Evolutionary conservation across 2,329 filamentous ascomycete genomes (phyloP).

Genomic region (Chaetomiaceae sp.): DNA sequence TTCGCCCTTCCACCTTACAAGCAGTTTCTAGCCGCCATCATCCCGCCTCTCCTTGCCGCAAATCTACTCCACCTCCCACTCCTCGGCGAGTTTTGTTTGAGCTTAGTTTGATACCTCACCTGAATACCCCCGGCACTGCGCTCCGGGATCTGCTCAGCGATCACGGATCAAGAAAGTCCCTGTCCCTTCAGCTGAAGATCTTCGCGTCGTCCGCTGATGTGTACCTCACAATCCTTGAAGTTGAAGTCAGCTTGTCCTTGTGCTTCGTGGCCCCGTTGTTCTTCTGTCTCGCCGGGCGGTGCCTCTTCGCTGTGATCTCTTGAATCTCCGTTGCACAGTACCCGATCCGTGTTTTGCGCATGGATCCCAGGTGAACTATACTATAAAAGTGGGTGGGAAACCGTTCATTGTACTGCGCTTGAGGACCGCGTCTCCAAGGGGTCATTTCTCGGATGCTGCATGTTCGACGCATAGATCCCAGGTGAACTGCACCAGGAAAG

Average conservation of each 20-base stretch:
- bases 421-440: constrained; percentile 6
- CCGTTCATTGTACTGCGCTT: constrained; percentile 9
- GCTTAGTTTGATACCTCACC: constrained; percentile 7
- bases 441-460: constrained; percentile 4
- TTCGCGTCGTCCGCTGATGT: constrained; percentile 7
- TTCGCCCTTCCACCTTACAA: constrained; percentile 13
- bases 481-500: not conserved
- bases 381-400: constrained; percentile 13
- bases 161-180: constrained; percentile 12
- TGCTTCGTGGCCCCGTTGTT: constrained; percentile 6
- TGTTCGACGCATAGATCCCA: constrained; percentile 1
- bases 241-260: constrained; percentile 5
- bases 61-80: constrained; percentile 9
- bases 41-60: constrained; percentile 2
- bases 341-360: not conserved
- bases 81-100: constrained; percentile 3
- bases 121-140: constrained; percentile 10
- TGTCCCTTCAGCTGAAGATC: constrained; percentile 7
- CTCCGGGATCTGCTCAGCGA: constrained; percentile 13
- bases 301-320: not conserved
- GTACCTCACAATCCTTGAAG: constrained; percentile 9
- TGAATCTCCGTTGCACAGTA: not conserved
- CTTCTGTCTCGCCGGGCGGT: constrained; percentile 2
- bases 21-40: constrained; percentile 6
- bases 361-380: not conserved